Evolutionary conservation across 2,329 filamentous ascomycete genomes (phyloP), one percentile per base, ranked within the genome.

Genomic region (Dactylellina leptospora): DNA sequence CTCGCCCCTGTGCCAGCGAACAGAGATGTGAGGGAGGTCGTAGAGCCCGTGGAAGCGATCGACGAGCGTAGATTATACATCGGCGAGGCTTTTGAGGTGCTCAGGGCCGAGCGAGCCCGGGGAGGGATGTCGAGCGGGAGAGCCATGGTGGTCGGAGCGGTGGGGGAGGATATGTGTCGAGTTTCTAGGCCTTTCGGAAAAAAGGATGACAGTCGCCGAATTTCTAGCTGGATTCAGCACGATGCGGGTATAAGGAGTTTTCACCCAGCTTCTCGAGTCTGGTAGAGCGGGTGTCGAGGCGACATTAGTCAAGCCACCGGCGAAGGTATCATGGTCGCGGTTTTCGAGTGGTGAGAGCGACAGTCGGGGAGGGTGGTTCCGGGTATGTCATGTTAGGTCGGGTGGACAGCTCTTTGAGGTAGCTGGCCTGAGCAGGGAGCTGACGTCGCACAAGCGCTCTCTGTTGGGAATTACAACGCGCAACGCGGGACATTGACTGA

Each of bases 51-150:
- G 20, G 60, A 74, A 3, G 62, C 83, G 81, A 90, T 84, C 76
- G 88, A 80, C 78, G 89, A 83, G 74, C 88, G 80, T 42, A 85
- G 84, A 36, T 86, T 83, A 76, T 85, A 85, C 85, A 83, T 76
- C 84, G 84, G 55, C 84, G 83, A 64, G 87, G 81, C 58, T 79
- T 83, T 45, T 83, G 81, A 60, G 87, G 85, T 75, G 84, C 85
- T 69, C 79, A 74, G 47, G 45, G 80, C 78, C 6, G 79, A 75
- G 58, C 59, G 59, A 27, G 45, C 40, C 25, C 68, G 59, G 22
- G 68, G 68, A 22, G 59, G 59, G 27, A 50, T 27, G 6, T 72
- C 68, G 23, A 72, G 44, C 16, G 68, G 68, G 13, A 72, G 59
- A 30, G 68, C 68, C 68, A 72, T 72, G 53, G 40, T 25, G 51